Base-by-base conservation (phyloP, 148 eudicot genomes). In the Persicaria tinctoria region DNA sequence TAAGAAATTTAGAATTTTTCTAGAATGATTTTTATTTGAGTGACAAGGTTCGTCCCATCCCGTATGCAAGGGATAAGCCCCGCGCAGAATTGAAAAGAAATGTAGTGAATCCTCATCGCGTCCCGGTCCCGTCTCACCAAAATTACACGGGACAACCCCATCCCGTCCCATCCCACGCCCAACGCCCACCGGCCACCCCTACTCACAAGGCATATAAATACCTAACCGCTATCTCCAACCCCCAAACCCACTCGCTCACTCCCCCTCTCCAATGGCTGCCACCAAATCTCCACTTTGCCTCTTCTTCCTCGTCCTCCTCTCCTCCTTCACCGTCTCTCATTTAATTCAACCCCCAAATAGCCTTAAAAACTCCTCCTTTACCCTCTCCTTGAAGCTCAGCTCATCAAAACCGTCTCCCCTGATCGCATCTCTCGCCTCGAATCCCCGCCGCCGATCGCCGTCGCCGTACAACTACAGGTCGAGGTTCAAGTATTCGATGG, bases 401-500 rank as follows among this genome's bases (percentile, higher is more conserved):
- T 44, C 48, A 41, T 41, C 70, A 5, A 32, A 32, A 32, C 41
- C 41, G 41, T 32, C 41, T 32, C 41, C 41, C 41, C 41, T 32
- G 41, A 2, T 32, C 41, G 41, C 41, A 1, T 32, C 41, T 32
- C 41, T 32, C 41, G 1, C 41, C 3, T 32, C 41, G 41, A 32
- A 32, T 32, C 41, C 41, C 16, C 6, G 46, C 46, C 68, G 46
- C 32, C 68, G 68, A 56, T n/a, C 63, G 3, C 10, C 38, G 63
- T 27, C n/a, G n/a, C 46, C 68, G 14, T 66, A 66, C 48, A 66
- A 41, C 13, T 66, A 66, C 70, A 66, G 47, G n/a, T 66, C 70
- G 18, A 66, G 70, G 11, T 66, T 66, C 48, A 66, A 44, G 18
- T 66, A 66, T 44, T 66, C 70, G 4, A 66, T 66, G 70, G 70